phyloP scores from a whole-genome alignment of 768 basidiomycete genomes.

The Panaeolus cyanescens region DNA sequence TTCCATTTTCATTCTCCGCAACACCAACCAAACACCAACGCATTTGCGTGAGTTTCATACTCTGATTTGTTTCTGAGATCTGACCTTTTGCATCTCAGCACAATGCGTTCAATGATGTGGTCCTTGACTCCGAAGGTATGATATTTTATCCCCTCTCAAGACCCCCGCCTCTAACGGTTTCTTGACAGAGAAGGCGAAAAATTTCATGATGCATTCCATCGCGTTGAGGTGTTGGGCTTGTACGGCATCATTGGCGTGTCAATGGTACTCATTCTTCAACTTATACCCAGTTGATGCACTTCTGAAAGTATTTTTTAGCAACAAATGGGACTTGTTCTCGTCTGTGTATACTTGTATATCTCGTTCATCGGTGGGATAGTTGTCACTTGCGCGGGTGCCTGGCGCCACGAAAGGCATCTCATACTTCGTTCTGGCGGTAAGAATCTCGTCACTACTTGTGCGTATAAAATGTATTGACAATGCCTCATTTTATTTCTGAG shows the following conservation, averaged over 20 bases:
- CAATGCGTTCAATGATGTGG: constrained; percentile 35
- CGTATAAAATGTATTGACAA: no score
- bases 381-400: constrained; percentile 33
- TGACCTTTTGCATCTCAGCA: constrained; percentile 21
- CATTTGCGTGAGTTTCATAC: constrained; percentile 32
- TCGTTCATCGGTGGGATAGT: constrained; percentile 37
- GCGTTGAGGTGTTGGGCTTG: constrained; percentile 39
- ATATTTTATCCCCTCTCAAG: not conserved
- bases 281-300: not conserved
- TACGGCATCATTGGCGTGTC: constrained; percentile 32
- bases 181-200: constrained; percentile 22
- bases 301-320: constrained; percentile 16
- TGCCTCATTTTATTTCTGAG: constrained; percentile 21
- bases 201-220: constrained; percentile 35
- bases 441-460: no score
- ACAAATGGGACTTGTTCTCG: constrained; percentile 26
- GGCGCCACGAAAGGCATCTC: constrained; percentile 35
- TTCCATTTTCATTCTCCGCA: no score
- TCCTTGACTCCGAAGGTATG: constrained; percentile 31
- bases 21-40: no score
- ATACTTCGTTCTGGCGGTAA: constrained; percentile 40
- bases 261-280: constrained; percentile 20
- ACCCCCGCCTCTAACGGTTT: not conserved
- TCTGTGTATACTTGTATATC: constrained; percentile 30
- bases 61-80: not conserved